These are phyloP conservation scores for Diplodia corticola DNA, from an alignment of 2,329 filamentous ascomycete genomes.

Conservation along the genomic window DNA sequence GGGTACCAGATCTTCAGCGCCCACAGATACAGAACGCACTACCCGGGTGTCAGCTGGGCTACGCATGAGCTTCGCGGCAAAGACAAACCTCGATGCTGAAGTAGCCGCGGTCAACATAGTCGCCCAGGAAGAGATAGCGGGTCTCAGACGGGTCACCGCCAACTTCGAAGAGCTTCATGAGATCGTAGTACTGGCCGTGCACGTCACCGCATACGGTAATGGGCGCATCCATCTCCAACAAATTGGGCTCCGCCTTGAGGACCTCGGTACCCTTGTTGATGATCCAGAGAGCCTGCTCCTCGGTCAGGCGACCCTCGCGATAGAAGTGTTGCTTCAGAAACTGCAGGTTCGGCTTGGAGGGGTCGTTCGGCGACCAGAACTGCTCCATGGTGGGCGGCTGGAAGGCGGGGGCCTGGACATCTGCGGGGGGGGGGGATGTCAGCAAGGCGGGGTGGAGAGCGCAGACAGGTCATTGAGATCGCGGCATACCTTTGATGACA, in stretches of 20 bases:
- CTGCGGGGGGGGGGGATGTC: slow-evolving; percentile 51
- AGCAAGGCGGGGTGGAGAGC: slow-evolving; percentile 27
- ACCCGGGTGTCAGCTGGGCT: slow-evolving; percentile 34
- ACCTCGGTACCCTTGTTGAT: slow-evolving; percentile 85
- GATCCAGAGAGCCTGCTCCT: slow-evolving; percentile 97
- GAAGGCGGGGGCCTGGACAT: slow-evolving; percentile 96
- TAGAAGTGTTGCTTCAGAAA: slow-evolving; percentile 99
- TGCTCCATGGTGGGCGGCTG: slow-evolving; percentile 89
- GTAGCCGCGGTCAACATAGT: slow-evolving; percentile 97
- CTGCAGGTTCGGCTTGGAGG: slow-evolving; percentile 83
- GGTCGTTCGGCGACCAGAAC: slow-evolving; percentile 86
- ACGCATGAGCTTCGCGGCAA: background rate
- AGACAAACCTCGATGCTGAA: slow-evolving; percentile 84
- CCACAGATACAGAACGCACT: slow-evolving; percentile 97
- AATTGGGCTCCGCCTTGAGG: slow-evolving; percentile 85
- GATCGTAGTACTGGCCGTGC: slow-evolving; percentile 97
- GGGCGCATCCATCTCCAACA: slow-evolving; percentile 98
- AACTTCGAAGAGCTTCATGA: slow-evolving; percentile 99
- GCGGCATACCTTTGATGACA: slow-evolving; percentile 87
- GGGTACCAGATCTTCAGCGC: slow-evolving; percentile 98
- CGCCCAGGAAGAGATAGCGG: slow-evolving; percentile 92
- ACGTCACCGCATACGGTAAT: slow-evolving; percentile 99
- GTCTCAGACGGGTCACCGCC: slow-evolving; percentile 96
- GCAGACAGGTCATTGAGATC: slow-evolving; percentile 25
- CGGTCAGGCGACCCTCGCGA: slow-evolving; percentile 91